These are phyloP conservation scores for Leptographium galeiforme DNA, from an alignment of 2,329 filamentous ascomycete genomes.

Conservation along the genomic window DNA sequence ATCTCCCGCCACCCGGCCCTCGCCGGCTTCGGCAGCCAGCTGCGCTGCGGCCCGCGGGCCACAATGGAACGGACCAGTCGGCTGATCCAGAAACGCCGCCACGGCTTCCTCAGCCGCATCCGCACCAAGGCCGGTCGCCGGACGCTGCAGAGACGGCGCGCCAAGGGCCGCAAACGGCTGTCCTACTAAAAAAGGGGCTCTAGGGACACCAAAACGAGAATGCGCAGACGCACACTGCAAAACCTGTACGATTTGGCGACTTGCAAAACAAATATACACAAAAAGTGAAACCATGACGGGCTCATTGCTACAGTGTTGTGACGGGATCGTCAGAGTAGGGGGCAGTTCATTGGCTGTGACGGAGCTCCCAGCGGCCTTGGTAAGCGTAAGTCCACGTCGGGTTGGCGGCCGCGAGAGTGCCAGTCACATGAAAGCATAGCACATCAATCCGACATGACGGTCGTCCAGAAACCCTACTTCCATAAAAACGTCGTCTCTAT, in stretches of 20 bases:
- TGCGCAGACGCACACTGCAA: background rate
- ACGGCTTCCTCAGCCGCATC: conserved; percentile 41
- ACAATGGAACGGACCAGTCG: conserved; percentile 42
- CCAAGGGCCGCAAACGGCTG: conserved; percentile 37
- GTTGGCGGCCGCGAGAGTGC: conserved; percentile 35
- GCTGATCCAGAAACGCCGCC: conserved; percentile 44
- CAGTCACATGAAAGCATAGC: conserved; percentile 33
- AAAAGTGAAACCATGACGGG: too few relatives aligned
- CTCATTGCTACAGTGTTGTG: conserved; percentile 39
- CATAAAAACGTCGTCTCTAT: conserved; percentile 57
- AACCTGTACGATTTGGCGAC: too few relatives aligned
- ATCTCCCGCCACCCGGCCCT: conserved; percentile 41
- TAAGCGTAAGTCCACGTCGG: conserved; percentile 52
- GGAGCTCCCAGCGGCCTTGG: conserved; percentile 55
- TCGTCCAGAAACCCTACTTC: conserved; percentile 71
- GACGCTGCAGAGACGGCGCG: conserved; percentile 35
- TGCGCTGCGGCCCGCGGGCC: conserved; percentile 45
- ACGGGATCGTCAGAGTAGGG: conserved; percentile 56
- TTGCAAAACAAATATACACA: too few relatives aligned
- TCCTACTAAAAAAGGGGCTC: conserved; percentile 10
- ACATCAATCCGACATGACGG: conserved; percentile 66
- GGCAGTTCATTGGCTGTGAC: conserved; percentile 45
- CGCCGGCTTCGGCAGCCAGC: conserved; percentile 26
- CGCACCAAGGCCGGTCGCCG: conserved; percentile 37
- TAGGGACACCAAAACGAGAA: too few relatives aligned